These are phyloP conservation scores for Penicillium coprophilum DNA, from an alignment of 495 filamentous ascomycete genomes.

Conservation along the genomic window DNA sequence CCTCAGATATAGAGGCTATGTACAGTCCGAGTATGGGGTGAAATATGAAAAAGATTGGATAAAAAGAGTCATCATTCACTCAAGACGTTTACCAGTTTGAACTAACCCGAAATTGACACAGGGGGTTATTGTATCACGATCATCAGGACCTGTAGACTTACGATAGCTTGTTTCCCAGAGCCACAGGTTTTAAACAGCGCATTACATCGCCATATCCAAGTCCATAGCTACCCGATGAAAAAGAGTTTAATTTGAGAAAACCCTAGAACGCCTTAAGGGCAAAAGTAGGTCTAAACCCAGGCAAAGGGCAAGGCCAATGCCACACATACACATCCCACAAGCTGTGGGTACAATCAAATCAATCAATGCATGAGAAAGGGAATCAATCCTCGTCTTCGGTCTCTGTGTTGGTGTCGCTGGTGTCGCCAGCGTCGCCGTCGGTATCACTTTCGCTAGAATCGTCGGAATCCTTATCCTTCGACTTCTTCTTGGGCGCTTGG, in stretches of 20 bases:
- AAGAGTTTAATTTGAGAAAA: slow-evolving; percentile 10
- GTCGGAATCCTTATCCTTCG: slow-evolving; percentile 53
- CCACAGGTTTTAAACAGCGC: background rate
- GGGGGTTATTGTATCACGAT: background rate
- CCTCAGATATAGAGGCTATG: too few relatives aligned
- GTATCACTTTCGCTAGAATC: slow-evolving; percentile 82
- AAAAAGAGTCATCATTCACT: too few relatives aligned
- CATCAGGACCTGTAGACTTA: background rate
- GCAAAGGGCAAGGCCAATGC: background rate
- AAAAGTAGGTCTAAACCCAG: slow-evolving; percentile 6
- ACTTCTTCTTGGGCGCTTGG: slow-evolving; percentile 56
- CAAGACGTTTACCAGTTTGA: too few relatives aligned
- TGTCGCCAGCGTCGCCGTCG: slow-evolving; percentile 75
- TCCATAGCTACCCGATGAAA: slow-evolving; percentile 19
- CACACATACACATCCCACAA: slow-evolving; percentile 25
- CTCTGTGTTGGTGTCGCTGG: slow-evolving; percentile 78
- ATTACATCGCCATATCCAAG: slow-evolving; percentile 1
- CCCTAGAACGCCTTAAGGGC: background rate
- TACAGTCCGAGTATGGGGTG: too few relatives aligned
- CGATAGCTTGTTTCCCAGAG: background rate
- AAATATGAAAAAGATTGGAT: too few relatives aligned
- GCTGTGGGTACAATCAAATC: slow-evolving; percentile 26
- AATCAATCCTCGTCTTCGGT: slow-evolving; percentile 62
- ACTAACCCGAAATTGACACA: too few relatives aligned
- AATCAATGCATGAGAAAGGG: slow-evolving; percentile 26